Evolutionary conservation across 2,329 filamentous ascomycete species (phyloP).

Genomic region (Talaromyces rugulosus): DNA sequence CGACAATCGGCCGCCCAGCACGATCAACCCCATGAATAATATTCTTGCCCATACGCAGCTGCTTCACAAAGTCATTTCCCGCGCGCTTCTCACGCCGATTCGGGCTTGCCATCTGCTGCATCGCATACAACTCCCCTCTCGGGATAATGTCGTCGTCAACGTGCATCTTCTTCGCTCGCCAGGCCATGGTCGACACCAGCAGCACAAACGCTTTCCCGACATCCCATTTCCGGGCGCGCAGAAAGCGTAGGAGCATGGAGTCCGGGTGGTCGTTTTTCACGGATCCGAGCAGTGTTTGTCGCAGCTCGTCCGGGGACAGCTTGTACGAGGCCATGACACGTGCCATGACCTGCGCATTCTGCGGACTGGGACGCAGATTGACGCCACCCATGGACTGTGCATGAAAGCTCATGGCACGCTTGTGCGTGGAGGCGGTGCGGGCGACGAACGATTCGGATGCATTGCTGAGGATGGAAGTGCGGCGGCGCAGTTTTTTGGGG

Average conservation of each 20-base stretch:
- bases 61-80: slow-evolving; percentile 70
- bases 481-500: slow-evolving; percentile 5
- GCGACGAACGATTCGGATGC: neutral
- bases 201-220: slow-evolving; percentile 85
- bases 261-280: slow-evolving; percentile 92
- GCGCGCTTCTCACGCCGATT: slow-evolving; percentile 60
- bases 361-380: slow-evolving; percentile 22
- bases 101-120: slow-evolving; percentile 52
- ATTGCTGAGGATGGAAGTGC: slow-evolving; percentile 7
- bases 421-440: slow-evolving; percentile 10
- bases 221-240: slow-evolving; percentile 87
- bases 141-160: slow-evolving; percentile 82
- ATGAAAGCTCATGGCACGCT: slow-evolving; percentile 6
- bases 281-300: slow-evolving; percentile 79
- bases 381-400: slow-evolving; percentile 24
- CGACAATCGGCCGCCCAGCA: slow-evolving; percentile 74
- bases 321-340: slow-evolving; percentile 63
- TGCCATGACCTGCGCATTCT: slow-evolving; percentile 70
- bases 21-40: slow-evolving; percentile 84
- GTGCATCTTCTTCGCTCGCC: slow-evolving; percentile 72
- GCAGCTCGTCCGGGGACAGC: slow-evolving; percentile 69
- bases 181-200: slow-evolving; percentile 86
- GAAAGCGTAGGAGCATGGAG: slow-evolving; percentile 71
- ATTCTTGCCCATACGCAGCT: slow-evolving; percentile 84
- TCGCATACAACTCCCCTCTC: slow-evolving; percentile 64